Base-by-base conservation (phyloP, 1,284 basidiomycete genomes). In the Hortiboletus rubellus region DNA sequence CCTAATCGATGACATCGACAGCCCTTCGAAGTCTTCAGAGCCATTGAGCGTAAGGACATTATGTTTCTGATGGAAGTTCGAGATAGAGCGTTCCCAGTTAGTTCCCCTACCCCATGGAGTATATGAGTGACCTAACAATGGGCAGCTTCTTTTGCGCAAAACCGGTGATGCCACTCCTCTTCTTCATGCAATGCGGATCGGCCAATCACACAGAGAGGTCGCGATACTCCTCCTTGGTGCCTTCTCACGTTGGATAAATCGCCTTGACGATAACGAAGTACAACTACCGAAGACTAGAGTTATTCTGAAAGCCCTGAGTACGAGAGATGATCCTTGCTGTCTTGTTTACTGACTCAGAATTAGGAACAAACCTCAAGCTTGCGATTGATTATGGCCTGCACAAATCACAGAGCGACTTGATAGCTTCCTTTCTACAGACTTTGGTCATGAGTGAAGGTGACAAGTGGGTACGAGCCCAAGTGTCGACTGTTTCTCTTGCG, bases 391-490 rank as follows among this genome's bases (percentile, higher is more conserved):
- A 84, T 64, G 91, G 90, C 17, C 76, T 93, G 34, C 82, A 89
- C 59, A 85, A 82, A 61, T 84, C 85, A 1, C 89, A 92, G 66
- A 88, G 81, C 60, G 90, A 92, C 63, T 77, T 92, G 37, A 88
- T 87, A 55, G 87, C 90, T 24, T 91, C 89, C 2, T 93, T 92
- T 69, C 73, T 93, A 65, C 91, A 93, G 72, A 90, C 88, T 8
- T 76, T 92, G 38, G 82, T 93, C 56, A 93, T 93, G 91, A 91
- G 88, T 60, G 90, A 93, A 75, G 91, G 91, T 18, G 90, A 92
- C 62, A 83, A 82, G 64, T 93, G 91, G 91, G 81, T 93, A 41
- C 74, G 74, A 50, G 76, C 79, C 0, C 84, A 89, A 63, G 80
- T 82, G 12, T 77, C 79, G 7, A 81, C 80, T 57, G 76, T 90